These are phyloP conservation scores for Aspergillus tubingensis DNA, from an alignment of 2,329 filamentous ascomycete genomes.

Conservation along the genomic window DNA sequence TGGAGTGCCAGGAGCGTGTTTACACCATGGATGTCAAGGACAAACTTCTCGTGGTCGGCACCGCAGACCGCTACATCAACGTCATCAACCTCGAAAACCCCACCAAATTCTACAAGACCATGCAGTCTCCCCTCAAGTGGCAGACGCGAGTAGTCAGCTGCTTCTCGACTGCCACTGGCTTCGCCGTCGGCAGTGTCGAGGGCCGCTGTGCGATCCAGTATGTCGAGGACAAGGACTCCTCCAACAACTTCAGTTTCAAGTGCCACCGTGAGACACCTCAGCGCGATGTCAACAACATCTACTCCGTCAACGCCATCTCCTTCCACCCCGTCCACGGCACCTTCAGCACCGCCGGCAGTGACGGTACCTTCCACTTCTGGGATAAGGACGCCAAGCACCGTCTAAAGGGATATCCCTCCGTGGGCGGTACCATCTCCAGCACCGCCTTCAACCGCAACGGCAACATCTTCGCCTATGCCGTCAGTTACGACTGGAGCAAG, in stretches of 20 bases:
- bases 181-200: slow-evolving; percentile 94
- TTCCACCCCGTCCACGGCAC: slow-evolving; percentile 97
- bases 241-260: slow-evolving; percentile 98
- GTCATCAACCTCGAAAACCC: slow-evolving; percentile 89
- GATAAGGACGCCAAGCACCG: slow-evolving; percentile 90
- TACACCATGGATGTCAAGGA: slow-evolving; percentile 92
- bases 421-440: slow-evolving; percentile 82
- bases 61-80: slow-evolving; percentile 94
- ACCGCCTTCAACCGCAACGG: slow-evolving; percentile 91
- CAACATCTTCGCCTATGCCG: slow-evolving; percentile 80
- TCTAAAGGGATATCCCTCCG: slow-evolving; percentile 82
- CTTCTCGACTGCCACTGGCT: slow-evolving; percentile 88
- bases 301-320: slow-evolving; percentile 93
- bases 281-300: slow-evolving; percentile 80
- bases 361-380: slow-evolving; percentile 80
- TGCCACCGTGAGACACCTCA: slow-evolving; percentile 82
- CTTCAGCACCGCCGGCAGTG: slow-evolving; percentile 94
- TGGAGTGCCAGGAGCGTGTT: slow-evolving; percentile 56
- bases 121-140: slow-evolving; percentile 96
- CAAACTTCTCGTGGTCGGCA: slow-evolving; percentile 86
- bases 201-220: slow-evolving; percentile 98
- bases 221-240: slow-evolving; percentile 90
- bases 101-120: slow-evolving; percentile 89
- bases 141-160: slow-evolving; percentile 94
- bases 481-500: slow-evolving; percentile 98